Evolutionary conservation across 139 green algal species (phyloP), one percentile per base, ranked within the genome.

Genomic region (Limnomonas spitsbergensis): DNA sequence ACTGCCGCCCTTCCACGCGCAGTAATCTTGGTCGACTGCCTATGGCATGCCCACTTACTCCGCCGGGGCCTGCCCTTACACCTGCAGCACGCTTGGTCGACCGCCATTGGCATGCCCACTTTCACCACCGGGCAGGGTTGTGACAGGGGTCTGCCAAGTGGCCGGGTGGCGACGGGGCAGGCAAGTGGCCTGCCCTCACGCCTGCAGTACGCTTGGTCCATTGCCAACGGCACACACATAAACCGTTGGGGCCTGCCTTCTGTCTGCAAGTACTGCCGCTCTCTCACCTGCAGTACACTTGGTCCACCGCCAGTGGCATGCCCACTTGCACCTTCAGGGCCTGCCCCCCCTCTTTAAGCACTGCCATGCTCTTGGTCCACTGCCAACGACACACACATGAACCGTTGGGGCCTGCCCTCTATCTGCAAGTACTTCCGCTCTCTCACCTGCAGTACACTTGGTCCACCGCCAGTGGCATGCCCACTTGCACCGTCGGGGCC

Each of bases 381-480:
- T n/a, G n/a, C n/a, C n/a, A n/a, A n/a, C n/a, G n/a, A n/a, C n/a
- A n/a, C n/a, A n/a, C n/a, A n/a, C n/a, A n/a, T n/a, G n/a, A n/a
- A n/a, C n/a, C n/a, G n/a, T n/a, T n/a, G n/a, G n/a, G n/a, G n/a
- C n/a, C n/a, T n/a, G n/a, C n/a, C n/a, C n/a, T n/a, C n/a, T n/a
- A n/a, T n/a, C n/a, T n/a, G n/a, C n/a, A n/a, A n/a, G n/a, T n/a
- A n/a, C n/a, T n/a, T n/a, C n/a, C n/a, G n/a, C n/a, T 32, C 29
- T 4, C 56, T 70, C 56, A 70, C 56, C 29, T 70, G 56, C 56
- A 70, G 56, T 70, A 32, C 56, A 35, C 14, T 20, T 70, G n/a
- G 29, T 70, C 56, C 56, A 70, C 56, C 29, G 24, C 67, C 67
- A 74, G 6, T 40, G 67, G 34, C 34, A 74, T 3, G 34, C 32